Conservation (phyloP, 176 grass and related monocot species). For the Musa schizocarpa region DNA sequence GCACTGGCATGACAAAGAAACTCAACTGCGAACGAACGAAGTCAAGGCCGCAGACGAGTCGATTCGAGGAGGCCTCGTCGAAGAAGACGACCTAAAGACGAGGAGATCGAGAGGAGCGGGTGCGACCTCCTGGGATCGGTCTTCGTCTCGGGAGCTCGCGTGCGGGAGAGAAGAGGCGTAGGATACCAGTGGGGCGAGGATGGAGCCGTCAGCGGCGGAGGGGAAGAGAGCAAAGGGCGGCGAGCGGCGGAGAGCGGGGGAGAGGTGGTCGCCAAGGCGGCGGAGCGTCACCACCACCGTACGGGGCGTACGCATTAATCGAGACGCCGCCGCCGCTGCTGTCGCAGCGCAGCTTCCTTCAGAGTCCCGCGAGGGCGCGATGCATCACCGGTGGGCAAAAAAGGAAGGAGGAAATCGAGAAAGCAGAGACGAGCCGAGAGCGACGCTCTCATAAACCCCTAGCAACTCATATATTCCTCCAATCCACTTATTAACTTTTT, state of each 20-base stretch:
- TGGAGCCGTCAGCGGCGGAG: slow-evolving; percentile 7
- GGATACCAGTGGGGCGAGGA: slow-evolving; percentile 9
- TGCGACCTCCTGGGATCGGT: background rate
- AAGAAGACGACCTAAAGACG: slow-evolving; percentile 7
- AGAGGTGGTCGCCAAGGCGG: slow-evolving; percentile 13
- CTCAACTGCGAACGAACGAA: slow-evolving; percentile 32
- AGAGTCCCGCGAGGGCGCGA: background rate
- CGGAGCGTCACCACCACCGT: slow-evolving; percentile 14
- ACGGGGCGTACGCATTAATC: slow-evolving; percentile 34
- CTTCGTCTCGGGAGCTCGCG: slow-evolving; percentile 34
- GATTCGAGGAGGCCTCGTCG: slow-evolving; percentile 15
- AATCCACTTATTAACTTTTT: too few relatives aligned
- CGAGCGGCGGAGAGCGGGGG: background rate
- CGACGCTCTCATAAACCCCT: too few relatives aligned
- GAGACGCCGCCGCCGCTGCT: slow-evolving; percentile 3
- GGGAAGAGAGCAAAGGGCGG: slow-evolving; percentile 6
- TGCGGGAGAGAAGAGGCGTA: slow-evolving; percentile 25
- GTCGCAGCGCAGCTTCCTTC: slow-evolving; percentile 35
- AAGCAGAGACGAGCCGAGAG: too few relatives aligned
- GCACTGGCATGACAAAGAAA: slow-evolving; percentile 3
- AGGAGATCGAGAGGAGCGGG: background rate
- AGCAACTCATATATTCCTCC: too few relatives aligned
- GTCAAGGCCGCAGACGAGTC: slow-evolving; percentile 13
- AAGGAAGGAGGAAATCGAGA: background rate
- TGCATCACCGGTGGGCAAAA: background rate